These are phyloP conservation scores for Trichoderma hamatum DNA, from an alignment of 2,329 filamentous ascomycete species.

Conservation along the genomic window DNA sequence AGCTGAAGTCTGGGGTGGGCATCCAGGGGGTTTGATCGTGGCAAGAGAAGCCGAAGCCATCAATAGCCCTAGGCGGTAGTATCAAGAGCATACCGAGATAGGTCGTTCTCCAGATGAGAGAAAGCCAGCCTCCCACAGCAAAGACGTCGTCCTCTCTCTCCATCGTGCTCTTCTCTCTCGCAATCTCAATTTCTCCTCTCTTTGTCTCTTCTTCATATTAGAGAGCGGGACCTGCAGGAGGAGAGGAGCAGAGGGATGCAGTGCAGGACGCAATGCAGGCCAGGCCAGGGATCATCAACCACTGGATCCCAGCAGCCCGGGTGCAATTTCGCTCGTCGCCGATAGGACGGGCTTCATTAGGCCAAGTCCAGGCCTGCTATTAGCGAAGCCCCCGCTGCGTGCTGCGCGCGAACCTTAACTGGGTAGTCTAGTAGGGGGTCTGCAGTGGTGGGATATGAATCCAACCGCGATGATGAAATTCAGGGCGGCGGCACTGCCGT, in stretches of 20 bases:
- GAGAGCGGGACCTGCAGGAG: neutral
- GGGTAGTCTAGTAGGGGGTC: constrained; percentile 5
- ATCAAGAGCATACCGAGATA: neutral
- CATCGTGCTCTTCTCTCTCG: neutral
- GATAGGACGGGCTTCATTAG: constrained; percentile 12
- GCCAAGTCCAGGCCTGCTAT: neutral
- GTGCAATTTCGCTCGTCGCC: constrained; percentile 20
- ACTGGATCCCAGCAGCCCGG: constrained; percentile 8
- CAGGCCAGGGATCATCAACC: constrained; percentile 9
- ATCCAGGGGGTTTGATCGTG: neutral
- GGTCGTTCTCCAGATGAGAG: neutral
- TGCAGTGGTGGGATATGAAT: neutral
- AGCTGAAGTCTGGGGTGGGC: neutral
- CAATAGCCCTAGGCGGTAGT: neutral
- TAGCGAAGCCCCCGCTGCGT: neutral
- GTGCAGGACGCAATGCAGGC: neutral
- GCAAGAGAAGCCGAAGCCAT: neutral
- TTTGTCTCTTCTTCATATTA: neutral
- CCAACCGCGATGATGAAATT: neutral
- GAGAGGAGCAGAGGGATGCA: neutral
- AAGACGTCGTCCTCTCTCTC: neutral
- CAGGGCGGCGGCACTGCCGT: neutral
- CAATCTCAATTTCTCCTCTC: neutral
- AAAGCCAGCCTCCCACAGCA: too few relatives aligned
- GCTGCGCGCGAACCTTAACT: constrained; percentile 5